Evolutionary conservation across 306 rosid species (phyloP).

Genomic region (Gastrolobium bilobum): DNA sequence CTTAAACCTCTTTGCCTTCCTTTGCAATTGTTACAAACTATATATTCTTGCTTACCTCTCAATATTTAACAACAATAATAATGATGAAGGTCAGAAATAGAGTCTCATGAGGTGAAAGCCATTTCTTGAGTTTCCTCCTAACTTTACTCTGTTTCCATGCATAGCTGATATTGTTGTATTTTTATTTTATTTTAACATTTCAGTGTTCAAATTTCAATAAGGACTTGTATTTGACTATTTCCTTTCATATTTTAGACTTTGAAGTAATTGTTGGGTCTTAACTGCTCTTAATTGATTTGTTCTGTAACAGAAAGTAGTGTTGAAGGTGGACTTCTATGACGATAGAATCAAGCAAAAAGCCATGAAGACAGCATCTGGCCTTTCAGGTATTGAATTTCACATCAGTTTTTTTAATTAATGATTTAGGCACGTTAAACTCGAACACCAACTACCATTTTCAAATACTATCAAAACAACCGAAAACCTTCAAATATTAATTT

Average conservation of each 20-base stretch:
- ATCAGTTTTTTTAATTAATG: neutral
- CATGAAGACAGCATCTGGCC: conserved; percentile 62
- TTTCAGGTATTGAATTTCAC: conserved; percentile 57
- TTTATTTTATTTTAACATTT: neutral
- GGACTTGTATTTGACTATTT: neutral
- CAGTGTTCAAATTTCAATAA: neutral
- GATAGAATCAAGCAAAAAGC: conserved; percentile 62
- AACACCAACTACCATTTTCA: too few species aligned
- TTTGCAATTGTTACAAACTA: neutral
- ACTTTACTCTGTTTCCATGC: neutral
- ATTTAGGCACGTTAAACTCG: too few species aligned
- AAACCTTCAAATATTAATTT: too few species aligned
- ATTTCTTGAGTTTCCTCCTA: neutral
- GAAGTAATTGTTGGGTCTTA: neutral
- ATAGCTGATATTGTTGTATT: too few species aligned
- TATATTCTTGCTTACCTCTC: neutral
- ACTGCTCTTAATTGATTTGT: neutral
- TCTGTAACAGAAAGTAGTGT: conserved; percentile 62
- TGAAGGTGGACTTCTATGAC: conserved; percentile 55
- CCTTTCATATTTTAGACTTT: neutral
- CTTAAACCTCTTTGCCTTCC: neutral
- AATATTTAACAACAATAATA: neutral
- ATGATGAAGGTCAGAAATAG: conserved; percentile 7
- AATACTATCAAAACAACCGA: too few species aligned
- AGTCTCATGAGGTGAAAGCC: neutral